Evolutionary conservation across 352 stramenopile genomes (phyloP).

Genomic region (Phytophthora sojae): DNA sequence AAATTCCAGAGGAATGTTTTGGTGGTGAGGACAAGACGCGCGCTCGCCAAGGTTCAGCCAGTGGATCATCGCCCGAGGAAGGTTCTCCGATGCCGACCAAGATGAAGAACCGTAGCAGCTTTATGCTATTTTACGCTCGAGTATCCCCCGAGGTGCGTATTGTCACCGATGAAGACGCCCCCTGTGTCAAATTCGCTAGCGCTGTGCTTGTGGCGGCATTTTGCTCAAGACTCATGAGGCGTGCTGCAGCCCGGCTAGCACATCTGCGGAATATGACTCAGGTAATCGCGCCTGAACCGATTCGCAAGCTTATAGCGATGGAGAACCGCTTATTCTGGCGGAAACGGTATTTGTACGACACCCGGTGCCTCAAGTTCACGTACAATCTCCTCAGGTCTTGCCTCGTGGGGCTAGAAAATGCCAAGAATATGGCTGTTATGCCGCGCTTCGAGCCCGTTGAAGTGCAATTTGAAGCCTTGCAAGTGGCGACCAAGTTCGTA

Average conservation of each 20-base stretch:
- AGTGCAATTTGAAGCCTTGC: constrained; percentile 72
- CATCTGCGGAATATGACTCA: constrained; percentile 54
- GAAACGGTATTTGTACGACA: constrained; percentile 87
- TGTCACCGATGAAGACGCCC: constrained; percentile 22
- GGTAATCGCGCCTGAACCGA: constrained; percentile 74
- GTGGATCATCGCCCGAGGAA: constrained; percentile 23
- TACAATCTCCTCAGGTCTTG: constrained; percentile 77
- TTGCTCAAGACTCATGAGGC: constrained; percentile 46
- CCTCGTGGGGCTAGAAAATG: constrained; percentile 50
- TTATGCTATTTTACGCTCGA: constrained; percentile 89
- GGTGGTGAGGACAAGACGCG: constrained; percentile 51
- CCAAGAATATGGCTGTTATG: constrained; percentile 51
- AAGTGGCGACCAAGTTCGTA: constrained; percentile 86
- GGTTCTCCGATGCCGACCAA: constrained; percentile 30
- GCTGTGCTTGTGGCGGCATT: constrained; percentile 50
- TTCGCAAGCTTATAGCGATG: constrained; percentile 77
- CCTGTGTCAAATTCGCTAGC: constrained; percentile 35
- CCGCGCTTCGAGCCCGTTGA: constrained; percentile 71
- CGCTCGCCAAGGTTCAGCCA: constrained; percentile 29
- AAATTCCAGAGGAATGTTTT: constrained; percentile 83
- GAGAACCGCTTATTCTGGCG: constrained; percentile 90
- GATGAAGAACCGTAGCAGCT: constrained; percentile 89
- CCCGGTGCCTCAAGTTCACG: constrained; percentile 80
- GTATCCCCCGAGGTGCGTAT: constrained; percentile 50
- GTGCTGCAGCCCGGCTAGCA: constrained; percentile 41